Evolutionary conservation across 2,329 filamentous ascomycete genomes (phyloP).

Genomic region (Fonsecaea pugnacius): DNA sequence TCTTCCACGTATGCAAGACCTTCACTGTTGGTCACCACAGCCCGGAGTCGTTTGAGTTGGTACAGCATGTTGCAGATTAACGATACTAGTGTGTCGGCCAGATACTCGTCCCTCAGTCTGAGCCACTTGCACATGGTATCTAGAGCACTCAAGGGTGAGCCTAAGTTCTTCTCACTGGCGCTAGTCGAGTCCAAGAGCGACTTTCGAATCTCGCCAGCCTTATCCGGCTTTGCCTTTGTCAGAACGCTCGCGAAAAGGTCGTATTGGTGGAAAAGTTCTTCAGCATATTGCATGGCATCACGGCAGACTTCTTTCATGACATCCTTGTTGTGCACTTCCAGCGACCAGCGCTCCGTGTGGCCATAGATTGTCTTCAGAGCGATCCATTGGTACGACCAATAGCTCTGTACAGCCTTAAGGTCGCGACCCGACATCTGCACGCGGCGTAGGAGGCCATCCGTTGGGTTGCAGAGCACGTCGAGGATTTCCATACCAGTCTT

Average conservation of each 20-base stretch:
- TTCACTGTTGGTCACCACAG: constrained; percentile 63
- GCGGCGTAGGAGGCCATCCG: constrained; percentile 65
- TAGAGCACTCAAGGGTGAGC: constrained; percentile 65
- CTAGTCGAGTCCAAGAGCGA: constrained; percentile 57
- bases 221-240: constrained; percentile 49
- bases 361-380: constrained; percentile 79
- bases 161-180: constrained; percentile 23
- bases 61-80: constrained; percentile 83
- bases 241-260: constrained; percentile 77
- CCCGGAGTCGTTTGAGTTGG: constrained; percentile 62
- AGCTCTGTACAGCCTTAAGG: constrained; percentile 68
- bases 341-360: constrained; percentile 82
- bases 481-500: constrained; percentile 66
- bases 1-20: constrained; percentile 65
- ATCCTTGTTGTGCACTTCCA: constrained; percentile 68
- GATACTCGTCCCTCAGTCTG: constrained; percentile 82
- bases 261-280: constrained; percentile 82
- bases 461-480: constrained; percentile 66
- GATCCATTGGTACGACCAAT: constrained; percentile 86
- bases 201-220: constrained; percentile 51
- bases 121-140: constrained; percentile 82
- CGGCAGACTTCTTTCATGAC: constrained; percentile 91
- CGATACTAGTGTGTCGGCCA: constrained; percentile 79
- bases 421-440: constrained; percentile 63
- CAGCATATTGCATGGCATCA: constrained; percentile 92